Evolutionary conservation across 371 early-diverging fungal genomes (phyloP), one percentile per base, ranked within the genome.

Genomic region (Dipsacomyces acuminosporus): DNA sequence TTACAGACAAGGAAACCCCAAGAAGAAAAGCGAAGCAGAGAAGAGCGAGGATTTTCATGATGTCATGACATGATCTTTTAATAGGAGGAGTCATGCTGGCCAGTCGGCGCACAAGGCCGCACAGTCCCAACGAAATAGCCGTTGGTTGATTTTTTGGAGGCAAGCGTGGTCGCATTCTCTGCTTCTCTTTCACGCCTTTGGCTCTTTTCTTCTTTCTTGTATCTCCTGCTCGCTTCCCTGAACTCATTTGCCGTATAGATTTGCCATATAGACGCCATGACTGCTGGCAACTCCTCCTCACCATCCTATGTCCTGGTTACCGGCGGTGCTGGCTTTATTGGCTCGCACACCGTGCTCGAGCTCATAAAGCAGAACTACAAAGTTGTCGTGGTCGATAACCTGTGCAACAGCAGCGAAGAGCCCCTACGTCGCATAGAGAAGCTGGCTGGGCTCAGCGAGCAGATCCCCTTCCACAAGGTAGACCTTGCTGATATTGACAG

Each of bases 261-360:
- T n/a, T n/a, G n/a, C n/a, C n/a, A n/a, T n/a, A n/a, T n/a, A n/a
- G n/a, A n/a, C n/a, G 17, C 36, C 50, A 22, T 38, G 14, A 14
- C 21, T 38, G 45, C 18, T 9, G 21, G 26, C 19, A 11, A 6
- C 17, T 48, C 20, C 3, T 34, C 45, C 36, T 17, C 45, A 17
- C 14, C 45, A 5, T 46, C 60, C 6, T 57, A 66, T 22, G 83
- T 93, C 44, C 80, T 93, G 41, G 91, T 93, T 46, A 90, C 91
- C 17, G 93, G 93, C 11, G 93, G 92, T 18, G 87, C 90, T 59
- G 94, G 94, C 4, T 93, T 88, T 64, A 91, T 93, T 54, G 94
- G 94, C 21, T 88, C 88, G 22, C 92, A 93, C 78, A 91, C 91
- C 0, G 87, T 87, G 21, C 62, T 90, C 21, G 88, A 89, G 56